Evolutionary conservation across 495 filamentous ascomycete genomes (phyloP), one percentile per base, ranked within the genome.

Genomic region (Venustampulla echinocandica): DNA sequence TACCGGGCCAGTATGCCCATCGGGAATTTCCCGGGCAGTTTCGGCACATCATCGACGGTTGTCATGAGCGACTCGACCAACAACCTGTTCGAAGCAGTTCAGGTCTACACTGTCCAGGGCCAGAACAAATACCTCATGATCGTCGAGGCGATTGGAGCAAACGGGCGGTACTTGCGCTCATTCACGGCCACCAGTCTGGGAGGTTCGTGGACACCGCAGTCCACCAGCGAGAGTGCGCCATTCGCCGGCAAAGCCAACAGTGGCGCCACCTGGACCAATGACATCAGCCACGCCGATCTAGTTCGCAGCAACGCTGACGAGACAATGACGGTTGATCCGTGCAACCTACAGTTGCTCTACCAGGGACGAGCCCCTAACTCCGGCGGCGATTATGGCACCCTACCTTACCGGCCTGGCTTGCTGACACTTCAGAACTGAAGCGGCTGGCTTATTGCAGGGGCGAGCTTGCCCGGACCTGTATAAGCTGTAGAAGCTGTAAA

Each of bases 191-290:
- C 45, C 28, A 71, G 63, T 35, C 69, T 81, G 0, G 50, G 50
- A 37, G 76, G 77, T 1, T 30, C 60, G 13, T 81, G 77, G 77
- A 74, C 70, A 0, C 44, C 63, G 5, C 70, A 77, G 53, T 70
- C 75, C 1, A 57, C 60, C 1, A 68, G 35, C 22, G 77, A 81
- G 63, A 67, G 55, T 54, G 40, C 55, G 10, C 70, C 79, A 3
- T 82, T 80, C 40, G 79, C 79, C 4, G 76, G 79, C 42, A 75
- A 74, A 57, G 70, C 69, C 19, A 81, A 82, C 58, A 77, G 69
- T 47, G 73, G 72, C 40, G 73, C 73, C 1, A 68, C 67, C 36
- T 82, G 79, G 79, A 78, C 77, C 36, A 69, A 76, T 57, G 75
- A 78, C 44, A 80, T 82, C 57, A 77, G 71, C 49, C 76, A 79